Evolutionary conservation across 208 protist species (phyloP).

Genomic region (Crithidia thermophila): DNA sequence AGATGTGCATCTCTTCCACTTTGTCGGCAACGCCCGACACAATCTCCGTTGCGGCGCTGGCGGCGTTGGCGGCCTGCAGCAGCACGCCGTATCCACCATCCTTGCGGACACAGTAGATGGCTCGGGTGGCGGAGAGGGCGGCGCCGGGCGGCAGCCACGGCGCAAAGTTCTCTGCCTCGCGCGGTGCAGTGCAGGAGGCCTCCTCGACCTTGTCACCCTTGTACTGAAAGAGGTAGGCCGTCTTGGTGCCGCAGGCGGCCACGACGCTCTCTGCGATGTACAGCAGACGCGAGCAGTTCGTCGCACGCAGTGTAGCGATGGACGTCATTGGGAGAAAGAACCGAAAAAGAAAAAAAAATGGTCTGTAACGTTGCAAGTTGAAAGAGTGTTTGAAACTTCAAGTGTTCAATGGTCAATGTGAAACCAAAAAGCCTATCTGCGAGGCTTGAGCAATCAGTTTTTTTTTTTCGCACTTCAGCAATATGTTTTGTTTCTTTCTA

Average conservation of each 20-base stretch:
- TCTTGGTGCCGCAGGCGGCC: slow-evolving; percentile 43
- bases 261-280: slow-evolving; percentile 34
- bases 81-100: slow-evolving; percentile 15
- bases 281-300: slow-evolving; percentile 48
- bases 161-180: slow-evolving; percentile 34
- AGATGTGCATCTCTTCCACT: slow-evolving; percentile 37
- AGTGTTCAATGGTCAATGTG: too few relatives aligned
- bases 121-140: slow-evolving; percentile 2
- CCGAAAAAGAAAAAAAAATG: not conserved
- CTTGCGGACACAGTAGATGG: slow-evolving; percentile 23
- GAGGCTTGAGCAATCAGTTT: too few relatives aligned
- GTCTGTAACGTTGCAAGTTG: not conserved
- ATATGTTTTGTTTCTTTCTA: too few relatives aligned
- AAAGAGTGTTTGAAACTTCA: too few relatives aligned
- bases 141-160: slow-evolving; percentile 50
- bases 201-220: slow-evolving; percentile 12
- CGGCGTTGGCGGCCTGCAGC: slow-evolving; percentile 8
- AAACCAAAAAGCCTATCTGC: too few relatives aligned
- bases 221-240: slow-evolving; percentile 37
- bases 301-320: slow-evolving; percentile 49
- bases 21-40: slow-evolving; percentile 4
- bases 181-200: slow-evolving; percentile 29
- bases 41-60: slow-evolving; percentile 16
- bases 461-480: too few relatives aligned
- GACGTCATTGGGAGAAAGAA: slow-evolving; percentile 20